phyloP scores from a whole-genome alignment of 805 yeast genomes.

The Starmerella riodocensis region DNA sequence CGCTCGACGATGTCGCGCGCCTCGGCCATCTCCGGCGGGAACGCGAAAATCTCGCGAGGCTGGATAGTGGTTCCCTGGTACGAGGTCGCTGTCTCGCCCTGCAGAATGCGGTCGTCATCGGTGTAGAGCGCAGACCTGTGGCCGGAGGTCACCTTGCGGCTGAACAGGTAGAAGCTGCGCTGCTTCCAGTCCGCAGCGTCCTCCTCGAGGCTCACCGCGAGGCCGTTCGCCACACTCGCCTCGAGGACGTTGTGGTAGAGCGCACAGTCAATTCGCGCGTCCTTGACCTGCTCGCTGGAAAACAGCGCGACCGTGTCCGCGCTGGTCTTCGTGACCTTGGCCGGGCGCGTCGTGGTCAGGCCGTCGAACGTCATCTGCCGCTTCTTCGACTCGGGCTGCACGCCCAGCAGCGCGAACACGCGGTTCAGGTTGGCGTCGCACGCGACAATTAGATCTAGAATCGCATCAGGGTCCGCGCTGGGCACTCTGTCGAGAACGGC shows the following conservation, averaged over 20 bases:
- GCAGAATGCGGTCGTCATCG: slow-evolving; percentile 17
- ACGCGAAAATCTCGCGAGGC: slow-evolving; percentile 24
- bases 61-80: slow-evolving; percentile 31
- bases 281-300: slow-evolving; percentile 38
- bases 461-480: slow-evolving; percentile 29
- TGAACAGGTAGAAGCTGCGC: slow-evolving; percentile 48
- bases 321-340: slow-evolving; percentile 6
- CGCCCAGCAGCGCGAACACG: slow-evolving; percentile 33
- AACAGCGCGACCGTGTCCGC: slow-evolving; percentile 28
- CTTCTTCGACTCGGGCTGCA: slow-evolving; percentile 7
- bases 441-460: slow-evolving; percentile 40
- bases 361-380: slow-evolving; percentile 18
- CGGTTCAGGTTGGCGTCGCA: slow-evolving; percentile 41
- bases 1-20: slow-evolving; percentile 33
- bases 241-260: slow-evolving; percentile 44
- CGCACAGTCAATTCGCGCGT: slow-evolving; percentile 35
- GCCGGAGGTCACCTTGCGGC: slow-evolving; percentile 46
- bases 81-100: slow-evolving; percentile 17
- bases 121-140: slow-evolving; percentile 37
- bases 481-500: slow-evolving; percentile 31
- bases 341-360: slow-evolving; percentile 5
- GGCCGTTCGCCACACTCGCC: slow-evolving; percentile 32
- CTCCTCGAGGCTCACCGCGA: slow-evolving; percentile 34
- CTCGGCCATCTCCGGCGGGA: slow-evolving; percentile 31
- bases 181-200: slow-evolving; percentile 32